phyloP scores from a whole-genome alignment of 2,329 filamentous ascomycete genomes.

The Fusarium equiseti region DNA sequence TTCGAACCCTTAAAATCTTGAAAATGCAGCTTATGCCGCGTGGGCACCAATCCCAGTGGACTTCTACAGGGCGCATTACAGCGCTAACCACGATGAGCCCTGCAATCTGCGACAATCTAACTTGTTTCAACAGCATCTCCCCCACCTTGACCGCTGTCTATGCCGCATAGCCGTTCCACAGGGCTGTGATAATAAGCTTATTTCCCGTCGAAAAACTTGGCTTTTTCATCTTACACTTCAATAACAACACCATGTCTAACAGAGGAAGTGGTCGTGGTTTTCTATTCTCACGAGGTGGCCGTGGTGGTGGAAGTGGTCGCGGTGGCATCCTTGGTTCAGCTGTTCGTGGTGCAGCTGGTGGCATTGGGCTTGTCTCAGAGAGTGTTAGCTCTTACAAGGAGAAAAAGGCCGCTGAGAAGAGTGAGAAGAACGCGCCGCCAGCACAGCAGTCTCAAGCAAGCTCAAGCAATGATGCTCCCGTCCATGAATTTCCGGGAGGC shows the following conservation, averaged over 20 bases:
- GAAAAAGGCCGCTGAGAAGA: background rate
- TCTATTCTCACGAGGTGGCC: conserved; percentile 6
- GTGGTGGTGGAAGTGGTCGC: background rate
- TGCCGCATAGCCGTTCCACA: conserved; percentile 17
- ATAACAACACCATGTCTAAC: conserved; percentile 1
- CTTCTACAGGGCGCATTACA: background rate
- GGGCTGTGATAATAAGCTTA: conserved; percentile 8
- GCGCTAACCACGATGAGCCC: background rate
- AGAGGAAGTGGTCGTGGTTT: conserved; percentile 8
- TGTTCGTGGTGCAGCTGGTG: conserved; percentile 19
- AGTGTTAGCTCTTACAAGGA: conserved; percentile 23
- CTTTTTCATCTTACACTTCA: background rate
- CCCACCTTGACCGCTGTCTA: background rate
- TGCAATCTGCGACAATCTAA: conserved; percentile 1
- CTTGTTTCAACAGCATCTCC: background rate
- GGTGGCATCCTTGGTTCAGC: conserved; percentile 14
- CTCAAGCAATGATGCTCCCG: background rate
- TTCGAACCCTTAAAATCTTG: background rate
- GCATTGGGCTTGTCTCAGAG: conserved; percentile 20
- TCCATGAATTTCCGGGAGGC: background rate
- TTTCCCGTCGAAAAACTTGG: background rate
- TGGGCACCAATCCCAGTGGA: background rate
- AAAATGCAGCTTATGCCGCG: background rate
- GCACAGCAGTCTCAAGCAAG: background rate
- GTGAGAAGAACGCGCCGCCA: conserved; percentile 1